Conservation (phyloP, 495 filamentous ascomycete genomes). For the Hypomontagnella submonticulosa region DNA sequence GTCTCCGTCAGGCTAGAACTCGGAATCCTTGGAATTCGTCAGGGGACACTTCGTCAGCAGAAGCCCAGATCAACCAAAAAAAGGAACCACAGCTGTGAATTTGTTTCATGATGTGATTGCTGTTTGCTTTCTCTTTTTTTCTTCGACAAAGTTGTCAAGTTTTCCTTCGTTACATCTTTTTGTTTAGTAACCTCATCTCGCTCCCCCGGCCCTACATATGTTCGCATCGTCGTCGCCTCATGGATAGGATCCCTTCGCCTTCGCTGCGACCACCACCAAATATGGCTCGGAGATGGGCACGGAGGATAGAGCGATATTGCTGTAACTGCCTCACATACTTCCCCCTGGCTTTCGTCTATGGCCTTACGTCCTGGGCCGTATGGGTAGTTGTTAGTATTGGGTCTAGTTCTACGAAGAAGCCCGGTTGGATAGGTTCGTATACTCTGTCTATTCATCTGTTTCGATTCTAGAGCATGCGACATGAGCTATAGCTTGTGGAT, state of each 20-base stretch:
- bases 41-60: slow-evolving; percentile 17
- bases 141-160: slow-evolving; percentile 14
- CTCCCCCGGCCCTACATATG: slow-evolving; percentile 1
- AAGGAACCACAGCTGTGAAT: slow-evolving; percentile 7
- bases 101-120: slow-evolving; percentile 41
- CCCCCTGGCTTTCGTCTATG: slow-evolving; percentile 88
- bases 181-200: background rate
- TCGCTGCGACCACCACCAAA: slow-evolving; percentile 44
- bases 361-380: slow-evolving; percentile 87
- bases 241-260: slow-evolving; percentile 45
- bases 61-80: slow-evolving; percentile 11
- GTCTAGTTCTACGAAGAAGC: slow-evolving; percentile 60
- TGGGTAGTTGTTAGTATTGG: slow-evolving; percentile 87
- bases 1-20: too few relatives aligned
- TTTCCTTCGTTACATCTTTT: slow-evolving; percentile 11
- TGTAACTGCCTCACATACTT: slow-evolving; percentile 85
- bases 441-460: background rate
- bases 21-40: slow-evolving; percentile 18
- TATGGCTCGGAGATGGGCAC: slow-evolving; percentile 69
- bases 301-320: slow-evolving; percentile 84
- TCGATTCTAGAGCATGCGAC: slow-evolving; percentile 4
- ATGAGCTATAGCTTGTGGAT: background rate
- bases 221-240: slow-evolving; percentile 21
- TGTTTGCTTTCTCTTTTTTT: slow-evolving; percentile 20
- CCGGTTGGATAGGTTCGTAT: slow-evolving; percentile 74